Evolutionary conservation across 1,284 basidiomycete species (phyloP), one percentile per base, ranked within the genome.

Genomic region (Heterobasidion parviporum): DNA sequence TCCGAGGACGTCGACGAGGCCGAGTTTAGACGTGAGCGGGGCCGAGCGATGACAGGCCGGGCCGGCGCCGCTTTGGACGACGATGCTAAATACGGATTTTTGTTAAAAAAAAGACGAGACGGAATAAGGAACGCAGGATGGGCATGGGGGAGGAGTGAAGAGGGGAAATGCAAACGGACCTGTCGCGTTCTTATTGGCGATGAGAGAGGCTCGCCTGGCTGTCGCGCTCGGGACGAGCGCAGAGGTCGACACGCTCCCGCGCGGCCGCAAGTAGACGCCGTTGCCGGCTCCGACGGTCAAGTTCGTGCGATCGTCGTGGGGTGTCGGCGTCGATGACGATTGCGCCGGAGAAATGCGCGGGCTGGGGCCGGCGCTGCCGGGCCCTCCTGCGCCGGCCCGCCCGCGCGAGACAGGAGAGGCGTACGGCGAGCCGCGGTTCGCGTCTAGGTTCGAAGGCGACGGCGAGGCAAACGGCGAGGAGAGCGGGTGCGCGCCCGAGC

Each of bases 141-240:
- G 41, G 41, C 12, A 16, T 2, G 3, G 41, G 5, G 5, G 6
- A 44, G 3, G 41, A 44, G 16, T 12, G 41, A 6, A 3, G 16
- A 16, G 6, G 41, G 16, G 41, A 44, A 44, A 16, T 12, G 41
- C 12, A 16, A 10, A 18, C 59, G 46, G 56, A 64, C 62, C 61
- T n/a, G 56, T 36, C 8, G 55, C 46, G 32, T 61, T 45, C 10
- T 59, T 50, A 52, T 61, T 60, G 53, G 67, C 62, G 44, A 67
- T 62, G 54, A 62, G 59, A 1, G 72, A 74, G 9, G 71, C 73
- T n/a, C 65, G 70, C 20, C 65, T 66, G 0, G 73, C 71, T 1
- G 72, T 69, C 46, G 67, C 66, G 47, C 63, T 70, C 1, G 73
- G 73, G 8, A 68, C 67, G 49, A 74, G 58, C 12, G 76, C 73